Conservation (phyloP, 495 filamentous ascomycete species). For the Aspergillus biplanus region DNA sequence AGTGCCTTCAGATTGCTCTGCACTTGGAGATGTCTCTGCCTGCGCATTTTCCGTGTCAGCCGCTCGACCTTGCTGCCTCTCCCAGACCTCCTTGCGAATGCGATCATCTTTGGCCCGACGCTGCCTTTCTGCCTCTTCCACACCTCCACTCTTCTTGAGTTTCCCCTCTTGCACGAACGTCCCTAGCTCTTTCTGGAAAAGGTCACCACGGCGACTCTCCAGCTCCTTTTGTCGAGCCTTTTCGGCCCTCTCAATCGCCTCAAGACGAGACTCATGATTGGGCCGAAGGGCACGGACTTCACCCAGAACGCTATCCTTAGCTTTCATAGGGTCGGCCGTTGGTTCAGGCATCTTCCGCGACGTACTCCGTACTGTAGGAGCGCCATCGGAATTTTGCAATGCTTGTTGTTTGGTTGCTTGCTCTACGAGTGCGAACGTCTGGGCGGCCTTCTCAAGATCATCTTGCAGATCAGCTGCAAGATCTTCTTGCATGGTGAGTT, state of each 20-base stretch:
- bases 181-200: constrained; percentile 87
- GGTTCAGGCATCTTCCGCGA: constrained; percentile 66
- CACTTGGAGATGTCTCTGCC: constrained; percentile 29
- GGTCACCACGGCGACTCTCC: constrained; percentile 72
- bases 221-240: constrained; percentile 86
- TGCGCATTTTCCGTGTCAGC: constrained; percentile 45
- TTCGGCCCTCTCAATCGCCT: constrained; percentile 95
- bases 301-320: constrained; percentile 87
- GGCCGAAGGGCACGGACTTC: constrained; percentile 94
- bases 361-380: constrained; percentile 50
- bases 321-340: constrained; percentile 71
- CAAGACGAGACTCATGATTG: constrained; percentile 88
- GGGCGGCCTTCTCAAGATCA: constrained; percentile 89
- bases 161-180: constrained; percentile 88
- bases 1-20: constrained; percentile 34
- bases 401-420: constrained; percentile 96
- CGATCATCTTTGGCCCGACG: constrained; percentile 85
- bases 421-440: constrained; percentile 93
- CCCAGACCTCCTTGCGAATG: constrained; percentile 84
- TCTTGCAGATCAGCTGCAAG: constrained; percentile 89
- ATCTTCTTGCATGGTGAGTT: constrained; percentile 92
- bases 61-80: constrained; percentile 59
- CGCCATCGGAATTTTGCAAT: constrained; percentile 59
- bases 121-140: constrained; percentile 89
- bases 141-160: constrained; percentile 92